Percentiles rank a stretch among this genome's conserved stretches.
These are phyloP conservation scores for Boletus edulis DNA, from an alignment of 768 basidiomycete species.

Conservation along the genomic window DNA sequence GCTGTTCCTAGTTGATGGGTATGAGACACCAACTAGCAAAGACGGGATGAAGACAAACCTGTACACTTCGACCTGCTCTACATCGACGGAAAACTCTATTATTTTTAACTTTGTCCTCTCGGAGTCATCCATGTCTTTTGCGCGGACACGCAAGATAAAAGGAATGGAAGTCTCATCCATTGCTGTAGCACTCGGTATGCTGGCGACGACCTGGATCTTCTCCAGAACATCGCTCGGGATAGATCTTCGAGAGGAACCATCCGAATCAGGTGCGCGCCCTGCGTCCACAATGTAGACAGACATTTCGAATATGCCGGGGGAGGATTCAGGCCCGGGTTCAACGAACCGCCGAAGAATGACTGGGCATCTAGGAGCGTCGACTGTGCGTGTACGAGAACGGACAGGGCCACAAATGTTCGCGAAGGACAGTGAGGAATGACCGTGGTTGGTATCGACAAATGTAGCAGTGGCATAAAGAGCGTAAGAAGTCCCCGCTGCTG, in stretches of 20 bases:
- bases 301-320: conserved; percentile 29
- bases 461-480: conserved; percentile 65
- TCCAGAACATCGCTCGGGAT: conserved; percentile 56
- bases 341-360: conserved; percentile 57
- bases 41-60: conserved; percentile 43
- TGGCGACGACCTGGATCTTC: conserved; percentile 62
- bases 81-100: conserved; percentile 50
- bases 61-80: conserved; percentile 65
- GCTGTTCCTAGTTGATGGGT: conserved; percentile 34
- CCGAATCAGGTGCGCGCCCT: conserved; percentile 17
- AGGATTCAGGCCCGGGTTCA: conserved; percentile 37
- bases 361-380: conserved; percentile 37
- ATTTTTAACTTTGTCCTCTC: conserved; percentile 58
- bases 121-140: conserved; percentile 45
- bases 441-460: conserved; percentile 47
- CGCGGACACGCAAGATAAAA: conserved; percentile 58
- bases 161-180: conserved; percentile 48
- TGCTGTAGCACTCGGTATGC: conserved; percentile 55
- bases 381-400: conserved; percentile 41
- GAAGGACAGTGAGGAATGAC: conserved; percentile 43
- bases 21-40: conserved; percentile 7
- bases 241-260: conserved; percentile 10
- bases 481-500: conserved; percentile 60
- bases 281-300: conserved; percentile 47
- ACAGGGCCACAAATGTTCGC: conserved; percentile 57